Evolutionary conservation across 2,329 filamentous ascomycete genomes (phyloP).

Genomic region (Stagonosporopsis chrysanthemi): DNA sequence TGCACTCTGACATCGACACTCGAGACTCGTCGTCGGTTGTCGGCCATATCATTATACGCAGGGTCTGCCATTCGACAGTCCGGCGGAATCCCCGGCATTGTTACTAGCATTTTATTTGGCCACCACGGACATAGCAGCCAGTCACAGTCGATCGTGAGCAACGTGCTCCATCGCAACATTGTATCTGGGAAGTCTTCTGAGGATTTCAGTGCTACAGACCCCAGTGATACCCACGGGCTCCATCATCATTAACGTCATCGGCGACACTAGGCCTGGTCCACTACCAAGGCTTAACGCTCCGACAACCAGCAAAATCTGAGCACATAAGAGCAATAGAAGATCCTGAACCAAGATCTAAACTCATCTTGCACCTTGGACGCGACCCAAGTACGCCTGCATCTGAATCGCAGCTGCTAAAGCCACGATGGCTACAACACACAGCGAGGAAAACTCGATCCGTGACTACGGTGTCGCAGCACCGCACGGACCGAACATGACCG

Average conservation of each 20-base stretch:
- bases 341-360: not conserved
- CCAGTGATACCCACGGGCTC: conserved; percentile 1
- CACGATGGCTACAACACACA: conserved; percentile 39
- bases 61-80: conserved; percentile 3
- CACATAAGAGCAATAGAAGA: conserved; percentile 14
- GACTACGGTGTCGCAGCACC: conserved; percentile 58
- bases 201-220: conserved; percentile 3
- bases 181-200: conserved; percentile 11
- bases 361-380: not conserved
- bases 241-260: conserved; percentile 17
- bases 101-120: conserved; percentile 24
- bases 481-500: conserved; percentile 57
- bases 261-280: conserved; percentile 17
- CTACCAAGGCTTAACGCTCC: conserved; percentile 6
- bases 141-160: conserved; percentile 23
- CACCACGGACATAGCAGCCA: conserved; percentile 23
- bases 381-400: not conserved
- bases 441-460: conserved; percentile 43
- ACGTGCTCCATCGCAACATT: conserved; percentile 29
- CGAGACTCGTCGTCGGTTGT: conserved; percentile 1
- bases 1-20: conserved; percentile 9
- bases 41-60: conserved; percentile 4
- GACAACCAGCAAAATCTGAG: conserved; percentile 2
- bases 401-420: conserved; percentile 3
- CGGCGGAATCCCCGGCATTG: conserved; percentile 28